phyloP scores from a whole-genome alignment of 1,284 basidiomycete genomes.

The Papiliotrema terrestris region DNA sequence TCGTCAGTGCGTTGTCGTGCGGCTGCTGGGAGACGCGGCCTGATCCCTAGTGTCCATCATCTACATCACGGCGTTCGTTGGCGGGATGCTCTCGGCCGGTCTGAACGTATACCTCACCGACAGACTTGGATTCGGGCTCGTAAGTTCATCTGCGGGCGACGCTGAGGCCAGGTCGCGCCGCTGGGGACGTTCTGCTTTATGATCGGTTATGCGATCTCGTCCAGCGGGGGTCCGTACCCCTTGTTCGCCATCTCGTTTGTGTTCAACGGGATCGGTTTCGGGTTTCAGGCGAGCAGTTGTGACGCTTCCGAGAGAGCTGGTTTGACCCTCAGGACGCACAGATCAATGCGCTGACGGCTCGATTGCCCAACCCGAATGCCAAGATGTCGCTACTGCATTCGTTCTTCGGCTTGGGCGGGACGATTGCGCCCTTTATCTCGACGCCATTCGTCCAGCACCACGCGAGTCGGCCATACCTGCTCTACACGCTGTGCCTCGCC shows the following conservation, averaged over 20 bases:
- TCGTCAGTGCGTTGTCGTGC: background rate
- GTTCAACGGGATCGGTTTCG: background rate
- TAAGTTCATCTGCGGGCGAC: background rate
- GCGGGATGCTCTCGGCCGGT: background rate
- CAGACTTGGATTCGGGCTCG: background rate
- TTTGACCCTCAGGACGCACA: conserved; percentile 17
- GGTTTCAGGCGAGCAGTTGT: background rate
- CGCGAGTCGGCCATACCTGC: conserved; percentile 4
- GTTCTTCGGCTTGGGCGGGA: conserved; percentile 56
- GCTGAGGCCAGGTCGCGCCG: background rate
- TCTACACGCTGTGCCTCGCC: conserved; percentile 15
- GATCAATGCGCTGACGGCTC: conserved; percentile 15
- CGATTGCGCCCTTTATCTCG: conserved; percentile 60
- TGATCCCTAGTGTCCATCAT: background rate
- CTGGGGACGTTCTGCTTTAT: background rate
- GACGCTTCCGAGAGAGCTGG: background rate
- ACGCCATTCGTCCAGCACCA: conserved; percentile 56
- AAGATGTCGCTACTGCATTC: conserved; percentile 22
- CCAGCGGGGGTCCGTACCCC: background rate
- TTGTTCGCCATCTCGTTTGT: background rate
- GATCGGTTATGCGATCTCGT: background rate
- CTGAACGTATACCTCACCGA: background rate
- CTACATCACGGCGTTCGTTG: background rate
- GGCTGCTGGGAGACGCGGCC: background rate
- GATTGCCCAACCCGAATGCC: conserved; percentile 12